Evolutionary conservation across 768 basidiomycete genomes (phyloP).

Genomic region (Phaeotremella fagi): DNA sequence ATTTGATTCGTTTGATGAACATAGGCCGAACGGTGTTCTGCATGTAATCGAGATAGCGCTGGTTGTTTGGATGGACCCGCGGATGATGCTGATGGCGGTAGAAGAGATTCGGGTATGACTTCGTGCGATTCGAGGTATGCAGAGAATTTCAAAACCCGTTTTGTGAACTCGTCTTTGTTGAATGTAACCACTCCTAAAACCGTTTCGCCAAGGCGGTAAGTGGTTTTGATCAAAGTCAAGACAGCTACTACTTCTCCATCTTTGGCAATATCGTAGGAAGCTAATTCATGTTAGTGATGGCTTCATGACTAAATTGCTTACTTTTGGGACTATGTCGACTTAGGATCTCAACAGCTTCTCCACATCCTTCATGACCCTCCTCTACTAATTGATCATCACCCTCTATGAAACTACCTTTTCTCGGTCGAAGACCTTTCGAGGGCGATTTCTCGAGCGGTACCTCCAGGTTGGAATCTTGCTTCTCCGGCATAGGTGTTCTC

Average conservation of each 20-base stretch:
- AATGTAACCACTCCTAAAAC: conserved; percentile 81
- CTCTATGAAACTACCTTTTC: conserved; percentile 20
- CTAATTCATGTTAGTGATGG: no score
- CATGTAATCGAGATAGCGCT: conserved; percentile 68
- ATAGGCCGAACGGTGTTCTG: conserved; percentile 77
- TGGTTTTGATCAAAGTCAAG: conserved; percentile 83
- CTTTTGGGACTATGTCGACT: conserved; percentile 86
- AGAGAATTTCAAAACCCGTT: conserved; percentile 83
- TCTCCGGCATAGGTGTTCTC: not conserved
- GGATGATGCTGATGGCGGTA: conserved; percentile 57
- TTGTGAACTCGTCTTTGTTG: conserved; percentile 64
- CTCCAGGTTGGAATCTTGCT: conserved; percentile 1
- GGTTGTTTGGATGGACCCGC: conserved; percentile 32
- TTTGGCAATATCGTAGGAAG: conserved; percentile 92
- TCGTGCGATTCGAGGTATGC: conserved; percentile 88
- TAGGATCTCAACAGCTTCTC: conserved; percentile 84
- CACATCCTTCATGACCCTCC: conserved; percentile 44
- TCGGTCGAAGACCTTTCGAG: conserved; percentile 2
- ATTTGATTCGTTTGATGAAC: conserved; percentile 67
- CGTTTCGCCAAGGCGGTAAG: conserved; percentile 87
- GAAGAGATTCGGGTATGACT: conserved; percentile 50
- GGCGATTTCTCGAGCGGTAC: not conserved
- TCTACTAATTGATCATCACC: conserved; percentile 29
- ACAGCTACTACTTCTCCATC: conserved; percentile 84
- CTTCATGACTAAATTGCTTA: conserved; percentile 50